phyloP scores from a whole-genome alignment of 148 eudicot genomes.

The Cornus suecica region DNA sequence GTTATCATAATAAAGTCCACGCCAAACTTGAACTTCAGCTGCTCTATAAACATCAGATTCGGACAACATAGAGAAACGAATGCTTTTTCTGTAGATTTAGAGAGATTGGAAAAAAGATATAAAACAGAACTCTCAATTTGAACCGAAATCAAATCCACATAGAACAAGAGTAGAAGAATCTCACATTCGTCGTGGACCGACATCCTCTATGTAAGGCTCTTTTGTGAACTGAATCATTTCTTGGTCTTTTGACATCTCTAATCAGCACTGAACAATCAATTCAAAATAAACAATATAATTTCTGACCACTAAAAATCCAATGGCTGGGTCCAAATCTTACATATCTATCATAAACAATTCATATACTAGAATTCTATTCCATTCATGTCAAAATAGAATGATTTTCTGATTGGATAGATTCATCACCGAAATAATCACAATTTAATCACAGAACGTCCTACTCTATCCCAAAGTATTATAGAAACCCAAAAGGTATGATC shows the following conservation, averaged over 20 bases:
- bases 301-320: background rate
- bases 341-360: too few relatives aligned
- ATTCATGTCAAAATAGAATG: too few relatives aligned
- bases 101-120: background rate
- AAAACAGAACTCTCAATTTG: background rate
- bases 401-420: too few relatives aligned
- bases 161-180: background rate
- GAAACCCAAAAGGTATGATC: too few relatives aligned
- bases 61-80: slow-evolving; percentile 57
- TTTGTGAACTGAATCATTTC: slow-evolving; percentile 61
- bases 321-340: too few relatives aligned
- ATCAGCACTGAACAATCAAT: background rate
- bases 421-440: too few relatives aligned
- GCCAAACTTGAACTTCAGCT: slow-evolving; percentile 61
- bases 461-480: too few relatives aligned
- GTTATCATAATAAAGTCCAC: slow-evolving; percentile 43
- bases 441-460: too few relatives aligned
- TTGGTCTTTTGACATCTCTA: slow-evolving; percentile 25
- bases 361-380: too few relatives aligned
- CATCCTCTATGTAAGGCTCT: slow-evolving; percentile 66
- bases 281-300: background rate
- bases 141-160: background rate
- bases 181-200: slow-evolving; percentile 73
- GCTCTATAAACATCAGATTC: slow-evolving; percentile 52
- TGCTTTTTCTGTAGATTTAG: slow-evolving; percentile 52